A percentile compares a stretch with the other conserved stretches of the same genome.
These are phyloP conservation scores for Ganoderma leucocontextum DNA, from an alignment of 1,284 basidiomycete species.

Conservation along the genomic window DNA sequence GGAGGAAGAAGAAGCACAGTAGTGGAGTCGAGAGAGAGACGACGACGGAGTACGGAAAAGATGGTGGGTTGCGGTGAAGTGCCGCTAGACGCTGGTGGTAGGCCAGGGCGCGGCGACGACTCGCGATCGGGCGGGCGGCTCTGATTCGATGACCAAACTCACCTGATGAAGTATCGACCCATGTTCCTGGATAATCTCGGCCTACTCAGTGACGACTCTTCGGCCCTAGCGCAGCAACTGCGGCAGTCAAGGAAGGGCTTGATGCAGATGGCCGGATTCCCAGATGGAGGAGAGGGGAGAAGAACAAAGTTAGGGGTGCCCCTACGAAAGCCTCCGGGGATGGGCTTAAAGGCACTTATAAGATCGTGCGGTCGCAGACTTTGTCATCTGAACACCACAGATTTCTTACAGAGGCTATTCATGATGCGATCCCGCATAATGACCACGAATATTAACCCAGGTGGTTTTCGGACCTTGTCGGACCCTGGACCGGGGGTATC, in stretches of 20 bases:
- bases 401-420: neutral
- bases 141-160: constrained; percentile 12
- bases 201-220: neutral
- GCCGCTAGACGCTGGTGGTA: neutral
- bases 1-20: constrained; percentile 13
- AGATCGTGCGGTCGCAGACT: neutral
- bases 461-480: neutral
- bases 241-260: constrained; percentile 4
- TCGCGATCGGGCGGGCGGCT: constrained; percentile 3
- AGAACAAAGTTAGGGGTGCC: neutral
- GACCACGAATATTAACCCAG: constrained; percentile 3
- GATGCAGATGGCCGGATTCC: neutral
- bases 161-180: constrained; percentile 18
- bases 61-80: constrained; percentile 3
- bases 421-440: neutral
- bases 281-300: constrained; percentile 5
- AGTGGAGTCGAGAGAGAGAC: constrained; percentile 9
- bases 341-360: neutral
- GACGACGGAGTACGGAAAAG: constrained; percentile 16
- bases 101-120: constrained; percentile 1
- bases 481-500: neutral
- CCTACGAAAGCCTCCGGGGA: neutral
- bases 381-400: constrained; percentile 1
- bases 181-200: constrained; percentile 10
- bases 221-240: neutral